Evolutionary conservation across 805 yeast genomes (phyloP), one percentile per base, ranked within the genome.

Genomic region (Nakazawaea holstii): DNA sequence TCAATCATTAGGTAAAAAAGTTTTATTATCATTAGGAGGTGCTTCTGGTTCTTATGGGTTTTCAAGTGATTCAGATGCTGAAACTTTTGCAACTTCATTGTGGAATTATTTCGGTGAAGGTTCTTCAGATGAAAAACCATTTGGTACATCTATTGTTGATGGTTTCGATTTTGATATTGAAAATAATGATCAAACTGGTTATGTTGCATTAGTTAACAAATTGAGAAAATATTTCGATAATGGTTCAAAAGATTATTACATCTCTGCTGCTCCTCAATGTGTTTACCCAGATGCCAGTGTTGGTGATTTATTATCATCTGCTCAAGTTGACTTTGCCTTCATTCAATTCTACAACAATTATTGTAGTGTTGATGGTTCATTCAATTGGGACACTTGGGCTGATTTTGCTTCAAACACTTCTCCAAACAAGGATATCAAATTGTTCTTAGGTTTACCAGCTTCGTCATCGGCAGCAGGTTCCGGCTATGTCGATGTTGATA

Each of bases 241-340:
- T 36, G 35, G 53, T 31, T 71, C 84, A 40, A 85, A 82, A 65
- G 56, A 66, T 28, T 87, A 82, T 68, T 87, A 83, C 62, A 68
- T 89, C 39, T 80, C 95, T 45, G 96, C 96, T 54, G 92, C 97
- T 52, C 97, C 97, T 17, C 96, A 89, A 69, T 91, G 97, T 69
- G 84, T 80, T 26, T 85, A 82, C 62, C 96, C 96, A 15, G 97
- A 90, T 68, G 82, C 78, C 10, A 62, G 66, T 41, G 61, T 69
- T 35, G 73, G 74, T 48, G 62, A 67, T 45, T 61, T 76, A 33
- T 56, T 76, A 41, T 59, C 62, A 31, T 41, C 74, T 65, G 80
- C 87, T 9, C 70, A 77, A 35, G 71, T 90, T 54, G 96, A 90
- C 66, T 88, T 80, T 63, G 85, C 88, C 4, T 88, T 87, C 60